Evolutionary conservation across 2,329 filamentous ascomycete species (phyloP).

Genomic region (Akanthomyces lecanii): DNA sequence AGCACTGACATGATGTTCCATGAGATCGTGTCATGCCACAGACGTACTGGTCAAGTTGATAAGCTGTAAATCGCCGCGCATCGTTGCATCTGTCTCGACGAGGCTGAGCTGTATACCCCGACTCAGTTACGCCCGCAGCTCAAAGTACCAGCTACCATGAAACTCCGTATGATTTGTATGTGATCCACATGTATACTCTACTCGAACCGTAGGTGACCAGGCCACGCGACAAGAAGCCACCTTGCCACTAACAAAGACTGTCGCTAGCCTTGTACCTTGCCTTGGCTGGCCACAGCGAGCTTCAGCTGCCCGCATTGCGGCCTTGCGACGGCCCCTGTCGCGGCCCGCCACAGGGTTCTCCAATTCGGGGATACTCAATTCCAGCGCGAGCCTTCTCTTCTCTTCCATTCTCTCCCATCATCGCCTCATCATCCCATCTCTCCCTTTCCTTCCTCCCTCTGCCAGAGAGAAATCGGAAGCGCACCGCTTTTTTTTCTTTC

Average conservation of each 20-base stretch:
- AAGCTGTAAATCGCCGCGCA: no score
- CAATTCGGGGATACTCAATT: constrained; percentile 4
- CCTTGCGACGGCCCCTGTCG: not conserved
- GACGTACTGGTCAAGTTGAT: no score
- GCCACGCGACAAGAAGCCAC: constrained; percentile 13
- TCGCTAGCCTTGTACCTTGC: not conserved
- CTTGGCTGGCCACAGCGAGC: not conserved
- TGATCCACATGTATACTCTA: not conserved
- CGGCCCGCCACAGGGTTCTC: constrained; percentile 1
- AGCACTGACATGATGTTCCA: not conserved
- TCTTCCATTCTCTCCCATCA: constrained; percentile 10
- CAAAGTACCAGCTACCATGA: not conserved
- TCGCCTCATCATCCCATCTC: not conserved
- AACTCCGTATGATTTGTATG: not conserved
- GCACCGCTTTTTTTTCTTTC: constrained; percentile 3
- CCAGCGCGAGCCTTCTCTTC: not conserved
- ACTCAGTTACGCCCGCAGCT: not conserved
- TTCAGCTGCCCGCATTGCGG: not conserved
- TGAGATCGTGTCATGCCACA: not conserved
- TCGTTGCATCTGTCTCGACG: not conserved
- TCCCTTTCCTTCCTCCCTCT: constrained; percentile 17
- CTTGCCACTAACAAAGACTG: not conserved
- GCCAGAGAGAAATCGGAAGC: not conserved
- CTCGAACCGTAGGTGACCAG: not conserved
- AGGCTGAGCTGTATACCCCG: not conserved